Conservation (phyloP, 2,329 filamentous ascomycete genomes). For the Teratosphaeria pseudoeucalypti region DNA sequence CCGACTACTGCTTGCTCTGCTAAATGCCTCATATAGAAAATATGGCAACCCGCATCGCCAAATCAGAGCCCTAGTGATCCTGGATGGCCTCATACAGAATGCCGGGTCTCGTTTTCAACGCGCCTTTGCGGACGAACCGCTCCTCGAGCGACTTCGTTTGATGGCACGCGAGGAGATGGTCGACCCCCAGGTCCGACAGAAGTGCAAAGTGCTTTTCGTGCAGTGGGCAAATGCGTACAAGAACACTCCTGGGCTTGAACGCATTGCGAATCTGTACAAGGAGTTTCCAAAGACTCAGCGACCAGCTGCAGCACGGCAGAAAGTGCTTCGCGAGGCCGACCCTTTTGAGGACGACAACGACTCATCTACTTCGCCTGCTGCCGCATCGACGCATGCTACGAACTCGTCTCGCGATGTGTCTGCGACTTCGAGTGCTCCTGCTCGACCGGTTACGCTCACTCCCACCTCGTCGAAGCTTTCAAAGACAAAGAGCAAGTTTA, state of each 20-base stretch:
- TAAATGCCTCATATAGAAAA: conserved; percentile 49
- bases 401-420: background rate
- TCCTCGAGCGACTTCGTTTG: conserved; percentile 82
- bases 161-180: conserved; percentile 77
- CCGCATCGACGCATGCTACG: background rate
- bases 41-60: conserved; percentile 93
- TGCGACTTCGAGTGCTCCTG: background rate
- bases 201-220: conserved; percentile 76
- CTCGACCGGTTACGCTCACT: conserved; percentile 24
- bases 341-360: conserved; percentile 50
- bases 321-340: conserved; percentile 71
- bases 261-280: conserved; percentile 68
- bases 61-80: conserved; percentile 72
- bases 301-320: conserved; percentile 59
- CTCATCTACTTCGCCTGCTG: background rate
- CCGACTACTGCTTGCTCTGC: background rate
- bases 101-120: conserved; percentile 79
- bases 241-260: conserved; percentile 65
- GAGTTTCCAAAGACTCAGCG: conserved; percentile 58
- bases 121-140: conserved; percentile 76
- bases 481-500: conserved; percentile 33
- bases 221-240: conserved; percentile 81
- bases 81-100: conserved; percentile 92
- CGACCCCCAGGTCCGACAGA: conserved; percentile 74
- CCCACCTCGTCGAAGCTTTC: conserved; percentile 22